Evolutionary conservation across 352 stramenopile genomes (phyloP), one percentile per base, ranked within the genome.

Genomic region (Thraustochytrium sp.): DNA sequence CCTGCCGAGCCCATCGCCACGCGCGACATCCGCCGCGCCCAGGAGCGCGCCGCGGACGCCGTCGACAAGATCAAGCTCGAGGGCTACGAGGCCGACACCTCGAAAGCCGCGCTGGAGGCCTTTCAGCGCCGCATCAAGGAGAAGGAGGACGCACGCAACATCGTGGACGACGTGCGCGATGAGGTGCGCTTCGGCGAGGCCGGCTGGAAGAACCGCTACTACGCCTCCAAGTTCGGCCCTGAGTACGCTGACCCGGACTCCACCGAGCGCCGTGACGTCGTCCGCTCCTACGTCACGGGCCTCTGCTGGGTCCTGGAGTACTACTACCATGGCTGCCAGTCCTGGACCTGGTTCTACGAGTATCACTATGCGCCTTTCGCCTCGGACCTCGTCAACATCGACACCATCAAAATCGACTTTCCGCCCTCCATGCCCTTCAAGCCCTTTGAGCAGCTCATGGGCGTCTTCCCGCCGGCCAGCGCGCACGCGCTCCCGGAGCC

Each of bases 221-320:
- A 96, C 61, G 49, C 38, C 2, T 63, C 51, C 46, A 86, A 86
- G 49, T 87, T 86, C 4, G 82, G 82, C 16, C 29, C 64, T 3
- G 61, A 84, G 34, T 44, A 62, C 16, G 38, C n/a, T 3, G 55
- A 83, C 34, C n/a, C 54, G 18, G 36, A 42, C 16, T 44, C 29
- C 29, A 4, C 23, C 26, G 29, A 63, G 11, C 78, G 77, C 26
- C 11, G 85, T 8, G 11, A 42, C 8, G 42, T 86, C n/a, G 40
- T 62, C 4, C 8, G 37, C n/a, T 82, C 92, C 0, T 99, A 99
- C 88, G 95, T 99, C 38, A 92, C 98, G 88, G 97, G 97, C 21
- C 88, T 99, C 31, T 98, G 94, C 87, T 99, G 97, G 97, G 96
- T 99, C 16, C 98, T 99, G 94, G 93, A 93, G 77, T 99, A 99